These are phyloP conservation scores for Beta corolliflora DNA, from an alignment of 179 eudicot species.

Conservation along the genomic window DNA sequence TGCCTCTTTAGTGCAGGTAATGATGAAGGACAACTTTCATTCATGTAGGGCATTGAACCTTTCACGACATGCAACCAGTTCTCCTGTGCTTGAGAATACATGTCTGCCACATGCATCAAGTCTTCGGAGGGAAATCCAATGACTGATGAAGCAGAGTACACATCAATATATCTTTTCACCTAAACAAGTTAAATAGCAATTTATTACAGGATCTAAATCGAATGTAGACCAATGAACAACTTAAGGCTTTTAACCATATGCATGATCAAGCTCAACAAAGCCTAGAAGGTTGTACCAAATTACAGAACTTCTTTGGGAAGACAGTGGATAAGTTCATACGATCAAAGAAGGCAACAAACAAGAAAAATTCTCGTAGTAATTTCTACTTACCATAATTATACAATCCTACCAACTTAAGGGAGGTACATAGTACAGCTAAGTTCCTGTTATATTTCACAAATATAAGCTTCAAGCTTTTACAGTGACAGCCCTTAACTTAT, in stretches of 20 bases:
- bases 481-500: not conserved
- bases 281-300: not conserved
- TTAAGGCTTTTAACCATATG: not conserved
- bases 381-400: not conserved
- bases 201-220: constrained; percentile 1
- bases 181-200: constrained; percentile 28
- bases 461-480: not conserved
- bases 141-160: constrained; percentile 84
- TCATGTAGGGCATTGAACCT: constrained; percentile 36
- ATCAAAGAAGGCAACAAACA: not conserved
- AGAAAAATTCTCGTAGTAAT: not conserved
- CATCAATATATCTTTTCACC: constrained; percentile 96
- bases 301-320: not conserved
- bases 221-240: not conserved
- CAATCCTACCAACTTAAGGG: not conserved
- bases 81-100: constrained; percentile 67
- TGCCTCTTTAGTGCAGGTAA: constrained; percentile 53
- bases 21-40: constrained; percentile 39
- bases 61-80: constrained; percentile 48
- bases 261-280: constrained; percentile 6
- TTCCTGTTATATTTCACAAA: not conserved
- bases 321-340: not conserved
- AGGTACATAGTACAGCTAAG: not conserved
- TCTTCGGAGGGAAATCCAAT: constrained; percentile 91
- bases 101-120: constrained; percentile 56